Evolutionary conservation across 2,329 filamentous ascomycete species (phyloP).

Genomic region (Hymenoscyphus fraxineus): DNA sequence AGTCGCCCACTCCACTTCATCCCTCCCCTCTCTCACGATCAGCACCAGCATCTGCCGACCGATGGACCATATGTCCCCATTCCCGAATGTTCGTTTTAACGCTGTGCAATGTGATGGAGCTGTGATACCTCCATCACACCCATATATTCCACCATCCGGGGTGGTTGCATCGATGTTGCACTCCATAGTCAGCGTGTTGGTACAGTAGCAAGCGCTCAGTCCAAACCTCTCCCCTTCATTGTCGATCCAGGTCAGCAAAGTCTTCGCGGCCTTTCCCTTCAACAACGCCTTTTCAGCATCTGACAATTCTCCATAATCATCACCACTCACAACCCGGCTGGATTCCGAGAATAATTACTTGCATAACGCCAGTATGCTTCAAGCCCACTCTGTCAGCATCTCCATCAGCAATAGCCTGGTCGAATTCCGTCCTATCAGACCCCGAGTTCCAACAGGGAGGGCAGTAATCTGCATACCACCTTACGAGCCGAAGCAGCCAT

Average conservation of each 20-base stretch:
- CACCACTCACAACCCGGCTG: neutral
- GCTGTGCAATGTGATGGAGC: neutral
- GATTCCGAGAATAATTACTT: constrained; percentile 10
- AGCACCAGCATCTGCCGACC: neutral
- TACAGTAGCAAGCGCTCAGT: neutral
- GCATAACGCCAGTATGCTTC: constrained; percentile 5
- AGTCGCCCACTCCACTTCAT: neutral
- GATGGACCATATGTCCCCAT: neutral
- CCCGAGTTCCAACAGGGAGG: neutral
- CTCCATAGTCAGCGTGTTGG: neutral
- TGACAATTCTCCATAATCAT: constrained; percentile 1
- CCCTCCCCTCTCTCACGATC: neutral
- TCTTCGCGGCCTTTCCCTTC: neutral
- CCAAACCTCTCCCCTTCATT: neutral
- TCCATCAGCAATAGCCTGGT: constrained; percentile 9
- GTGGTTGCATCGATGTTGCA: neutral
- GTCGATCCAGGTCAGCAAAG: neutral
- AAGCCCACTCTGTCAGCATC: constrained; percentile 1
- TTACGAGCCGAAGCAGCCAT: neutral
- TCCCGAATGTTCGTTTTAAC: neutral
- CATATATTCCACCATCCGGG: neutral
- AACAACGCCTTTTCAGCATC: neutral
- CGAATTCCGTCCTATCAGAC: neutral
- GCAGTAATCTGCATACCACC: neutral
- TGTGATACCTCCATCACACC: constrained; percentile 1